phyloP scores from a whole-genome alignment of 371 early-diverging fungal species.

The Lichtheimia ornata region DNA sequence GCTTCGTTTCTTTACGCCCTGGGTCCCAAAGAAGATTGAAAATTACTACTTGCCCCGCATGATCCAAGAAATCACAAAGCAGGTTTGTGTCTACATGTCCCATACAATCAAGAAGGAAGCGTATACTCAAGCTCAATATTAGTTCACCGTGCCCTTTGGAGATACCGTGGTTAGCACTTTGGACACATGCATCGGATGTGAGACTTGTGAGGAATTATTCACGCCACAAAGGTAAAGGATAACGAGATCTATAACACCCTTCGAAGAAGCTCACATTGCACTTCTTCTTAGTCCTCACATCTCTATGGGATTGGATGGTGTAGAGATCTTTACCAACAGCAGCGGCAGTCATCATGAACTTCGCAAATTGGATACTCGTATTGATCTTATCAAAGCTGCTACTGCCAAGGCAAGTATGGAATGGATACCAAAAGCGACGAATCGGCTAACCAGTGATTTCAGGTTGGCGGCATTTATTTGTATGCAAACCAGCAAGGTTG shows the following conservation, averaged over 20 bases:
- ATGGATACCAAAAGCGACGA: no score
- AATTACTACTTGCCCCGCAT: conserved; percentile 80
- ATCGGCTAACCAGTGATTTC: neutral
- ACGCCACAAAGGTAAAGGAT: conserved; percentile 76
- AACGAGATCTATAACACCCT: neutral
- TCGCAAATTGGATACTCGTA: conserved; percentile 80
- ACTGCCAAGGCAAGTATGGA: conserved; percentile 71
- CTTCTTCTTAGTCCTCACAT: conserved; percentile 82
- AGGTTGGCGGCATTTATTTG: conserved; percentile 91
- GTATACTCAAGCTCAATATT: neutral
- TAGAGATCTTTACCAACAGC: conserved; percentile 94
- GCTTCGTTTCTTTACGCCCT: conserved; percentile 91
- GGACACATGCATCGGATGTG: conserved; percentile 91
- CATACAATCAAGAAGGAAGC: no score
- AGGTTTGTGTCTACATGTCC: conserved; percentile 38
- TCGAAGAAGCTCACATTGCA: neutral
- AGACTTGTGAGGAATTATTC: conserved; percentile 97
- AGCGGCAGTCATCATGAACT: conserved; percentile 93
- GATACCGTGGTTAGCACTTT: conserved; percentile 80
- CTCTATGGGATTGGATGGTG: conserved; percentile 89
- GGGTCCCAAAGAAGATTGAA: conserved; percentile 72
- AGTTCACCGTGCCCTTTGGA: conserved; percentile 76
- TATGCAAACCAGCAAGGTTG: conserved; percentile 98
- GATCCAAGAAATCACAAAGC: conserved; percentile 76
- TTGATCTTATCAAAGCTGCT: conserved; percentile 88